Conservation (phyloP, 257 asterid species). For the Thymus quinquecostatus region DNA sequence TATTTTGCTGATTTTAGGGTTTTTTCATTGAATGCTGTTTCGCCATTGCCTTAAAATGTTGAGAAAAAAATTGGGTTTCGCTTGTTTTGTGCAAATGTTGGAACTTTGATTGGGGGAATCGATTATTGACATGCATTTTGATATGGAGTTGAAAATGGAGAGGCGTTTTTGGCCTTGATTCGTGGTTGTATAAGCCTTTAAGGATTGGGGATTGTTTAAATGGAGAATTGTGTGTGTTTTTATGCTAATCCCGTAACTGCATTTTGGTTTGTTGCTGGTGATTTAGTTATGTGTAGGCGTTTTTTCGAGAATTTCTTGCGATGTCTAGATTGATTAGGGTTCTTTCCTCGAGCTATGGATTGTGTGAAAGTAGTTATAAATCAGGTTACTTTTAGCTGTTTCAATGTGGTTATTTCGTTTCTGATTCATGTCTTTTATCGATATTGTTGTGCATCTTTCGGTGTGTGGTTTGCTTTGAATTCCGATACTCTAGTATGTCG, state of each 20-base stretch:
- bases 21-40: neutral
- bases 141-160: neutral
- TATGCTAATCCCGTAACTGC: neutral
- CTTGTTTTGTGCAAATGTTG: neutral
- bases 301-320: neutral
- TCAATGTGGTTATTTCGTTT: conserved; percentile 3
- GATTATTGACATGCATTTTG: neutral
- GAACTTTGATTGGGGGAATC: neutral
- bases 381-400: neutral
- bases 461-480: neutral
- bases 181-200: neutral
- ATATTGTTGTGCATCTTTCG: neutral
- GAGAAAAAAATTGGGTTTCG: neutral
- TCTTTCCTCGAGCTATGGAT: neutral
- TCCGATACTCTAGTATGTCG: too few species aligned
- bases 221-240: neutral
- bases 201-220: neutral
- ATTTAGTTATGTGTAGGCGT: too few species aligned
- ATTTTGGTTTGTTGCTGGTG: neutral
- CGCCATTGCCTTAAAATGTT: neutral
- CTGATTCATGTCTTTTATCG: neutral
- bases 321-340: neutral
- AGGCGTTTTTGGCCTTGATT: neutral
- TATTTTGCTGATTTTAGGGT: neutral
- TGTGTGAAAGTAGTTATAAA: neutral